These are phyloP conservation scores for Narthecium ossifragum DNA, from an alignment of 106 monocot genomes.

Conservation along the genomic window DNA sequence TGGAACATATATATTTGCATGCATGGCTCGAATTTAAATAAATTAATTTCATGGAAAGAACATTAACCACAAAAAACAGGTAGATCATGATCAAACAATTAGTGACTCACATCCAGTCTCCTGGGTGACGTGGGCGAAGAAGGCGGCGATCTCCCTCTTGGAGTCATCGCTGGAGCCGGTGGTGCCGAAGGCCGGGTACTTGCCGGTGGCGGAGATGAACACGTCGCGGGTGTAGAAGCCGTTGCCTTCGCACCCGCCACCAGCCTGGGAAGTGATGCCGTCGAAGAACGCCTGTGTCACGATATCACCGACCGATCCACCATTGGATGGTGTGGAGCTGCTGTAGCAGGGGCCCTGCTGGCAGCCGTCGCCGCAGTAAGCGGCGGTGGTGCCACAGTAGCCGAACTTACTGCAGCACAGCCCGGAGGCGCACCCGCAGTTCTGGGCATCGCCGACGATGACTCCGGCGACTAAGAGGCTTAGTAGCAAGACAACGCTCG, in stretches of 20 bases:
- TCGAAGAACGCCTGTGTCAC: slow-evolving; percentile 39
- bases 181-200: slow-evolving; percentile 24
- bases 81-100: too few relatives aligned
- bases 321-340: not conserved
- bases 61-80: not conserved
- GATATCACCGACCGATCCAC: slow-evolving; percentile 1
- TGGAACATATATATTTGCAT: not conserved
- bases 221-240: slow-evolving; percentile 28
- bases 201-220: slow-evolving; percentile 18
- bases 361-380: slow-evolving; percentile 32
- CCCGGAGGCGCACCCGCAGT: slow-evolving; percentile 19
- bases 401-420: slow-evolving; percentile 29
- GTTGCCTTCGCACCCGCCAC: slow-evolving; percentile 23
- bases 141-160: slow-evolving; percentile 41
- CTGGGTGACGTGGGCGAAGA: slow-evolving; percentile 37
- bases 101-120: slow-evolving; percentile 13
- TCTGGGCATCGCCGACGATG: slow-evolving; percentile 10
- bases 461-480: not conserved
- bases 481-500: not conserved
- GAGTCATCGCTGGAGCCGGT: slow-evolving; percentile 17
- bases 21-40: not conserved
- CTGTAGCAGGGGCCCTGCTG: slow-evolving; percentile 26
- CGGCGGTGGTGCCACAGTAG: slow-evolving; percentile 20
- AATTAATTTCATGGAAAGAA: not conserved
- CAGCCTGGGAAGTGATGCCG: slow-evolving; percentile 24